These are phyloP conservation scores for Cladophialophora carrionii DNA, from an alignment of 2,329 filamentous ascomycete genomes.

Conservation along the genomic window DNA sequence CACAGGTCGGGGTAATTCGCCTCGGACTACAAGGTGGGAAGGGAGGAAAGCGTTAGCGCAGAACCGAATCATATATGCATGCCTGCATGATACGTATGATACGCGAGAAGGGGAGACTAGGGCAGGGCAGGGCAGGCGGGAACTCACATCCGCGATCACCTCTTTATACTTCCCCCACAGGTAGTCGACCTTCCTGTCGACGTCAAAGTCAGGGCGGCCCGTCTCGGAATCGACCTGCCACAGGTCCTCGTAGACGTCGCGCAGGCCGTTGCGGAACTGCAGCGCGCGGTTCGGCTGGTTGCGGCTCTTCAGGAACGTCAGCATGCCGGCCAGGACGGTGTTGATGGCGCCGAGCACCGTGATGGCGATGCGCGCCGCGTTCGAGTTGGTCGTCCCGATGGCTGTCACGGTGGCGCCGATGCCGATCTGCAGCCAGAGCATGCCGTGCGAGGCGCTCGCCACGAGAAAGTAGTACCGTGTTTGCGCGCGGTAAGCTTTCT, in stretches of 20 bases:
- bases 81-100: background rate
- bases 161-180: conserved; percentile 17
- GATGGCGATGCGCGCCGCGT: conserved; percentile 19
- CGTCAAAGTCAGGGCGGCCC: conserved; percentile 8
- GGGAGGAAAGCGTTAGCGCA: background rate
- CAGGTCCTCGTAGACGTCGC: conserved; percentile 16
- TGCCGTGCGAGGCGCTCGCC: conserved; percentile 13
- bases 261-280: conserved; percentile 26
- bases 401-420: conserved; percentile 22
- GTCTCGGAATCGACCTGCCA: conserved; percentile 23
- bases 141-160: conserved; percentile 15
- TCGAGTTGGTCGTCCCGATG: conserved; percentile 12
- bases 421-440: conserved; percentile 24
- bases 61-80: background rate
- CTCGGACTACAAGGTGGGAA: conserved; percentile 2
- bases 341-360: conserved; percentile 26
- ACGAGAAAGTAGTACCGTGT: conserved; percentile 17
- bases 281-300: conserved; percentile 29
- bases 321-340: conserved; percentile 25
- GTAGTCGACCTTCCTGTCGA: conserved; percentile 18
- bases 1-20: conserved; percentile 32
- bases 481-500: conserved; percentile 13
- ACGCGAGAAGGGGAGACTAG: background rate
- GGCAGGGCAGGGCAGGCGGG: background rate
- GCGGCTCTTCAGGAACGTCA: conserved; percentile 27